These are phyloP conservation scores for Sporothrix protearum DNA, from an alignment of 2,329 filamentous ascomycete species.

Conservation along the genomic window DNA sequence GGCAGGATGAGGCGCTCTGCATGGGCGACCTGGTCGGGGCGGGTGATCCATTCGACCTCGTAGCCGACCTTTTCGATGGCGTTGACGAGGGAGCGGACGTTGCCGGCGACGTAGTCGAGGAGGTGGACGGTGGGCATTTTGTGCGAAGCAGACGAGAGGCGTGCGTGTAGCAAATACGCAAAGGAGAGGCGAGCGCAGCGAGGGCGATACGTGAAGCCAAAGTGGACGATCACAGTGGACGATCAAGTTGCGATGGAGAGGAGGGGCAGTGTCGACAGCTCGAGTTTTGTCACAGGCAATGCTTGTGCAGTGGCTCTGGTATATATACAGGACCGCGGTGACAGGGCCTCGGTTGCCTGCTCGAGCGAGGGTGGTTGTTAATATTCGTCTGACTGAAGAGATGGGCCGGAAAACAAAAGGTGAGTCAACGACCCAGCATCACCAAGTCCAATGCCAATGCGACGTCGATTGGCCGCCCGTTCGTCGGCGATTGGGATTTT, in stretches of 20 bases:
- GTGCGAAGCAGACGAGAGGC: background rate
- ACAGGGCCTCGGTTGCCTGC: background rate
- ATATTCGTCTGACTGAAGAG: background rate
- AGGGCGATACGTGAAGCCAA: background rate
- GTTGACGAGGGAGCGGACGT: slow-evolving; percentile 93
- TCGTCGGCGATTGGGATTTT: slow-evolving; percentile 14
- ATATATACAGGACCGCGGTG: background rate
- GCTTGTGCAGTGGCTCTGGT: background rate
- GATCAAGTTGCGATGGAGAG: background rate
- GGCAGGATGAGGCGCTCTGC: slow-evolving; percentile 93
- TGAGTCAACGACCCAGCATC: slow-evolving; percentile 13
- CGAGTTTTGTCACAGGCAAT: background rate
- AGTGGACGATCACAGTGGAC: background rate
- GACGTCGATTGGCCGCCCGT: background rate
- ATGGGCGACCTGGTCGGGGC: slow-evolving; percentile 75
- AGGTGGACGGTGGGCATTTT: slow-evolving; percentile 65
- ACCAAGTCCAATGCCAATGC: slow-evolving; percentile 3
- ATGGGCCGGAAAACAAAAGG: background rate
- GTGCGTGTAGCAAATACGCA: background rate
- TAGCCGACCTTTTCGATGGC: slow-evolving; percentile 96
- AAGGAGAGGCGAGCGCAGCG: background rate
- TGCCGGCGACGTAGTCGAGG: slow-evolving; percentile 89
- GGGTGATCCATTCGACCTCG: slow-evolving; percentile 84
- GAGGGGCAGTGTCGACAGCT: background rate
- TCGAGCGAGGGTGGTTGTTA: background rate